phyloP scores from a whole-genome alignment of 2,329 filamentous ascomycete species.

The Fusarium marasasianum region DNA sequence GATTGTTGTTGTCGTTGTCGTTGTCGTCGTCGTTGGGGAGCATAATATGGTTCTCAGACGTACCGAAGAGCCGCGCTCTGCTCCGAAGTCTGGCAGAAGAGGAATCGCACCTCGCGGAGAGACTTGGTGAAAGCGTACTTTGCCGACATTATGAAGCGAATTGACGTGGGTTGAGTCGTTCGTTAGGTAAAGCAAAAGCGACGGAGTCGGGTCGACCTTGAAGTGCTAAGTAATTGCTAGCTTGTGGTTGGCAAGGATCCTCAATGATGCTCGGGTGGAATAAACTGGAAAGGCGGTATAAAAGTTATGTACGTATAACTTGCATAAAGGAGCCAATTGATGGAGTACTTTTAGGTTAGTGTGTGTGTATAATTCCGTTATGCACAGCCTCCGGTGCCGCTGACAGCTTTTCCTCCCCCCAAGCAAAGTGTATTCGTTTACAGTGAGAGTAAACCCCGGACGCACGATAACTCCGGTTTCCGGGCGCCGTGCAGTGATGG shows the following conservation, averaged over 20 bases:
- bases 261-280: conserved; percentile 35
- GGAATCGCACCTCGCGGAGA: conserved; percentile 95
- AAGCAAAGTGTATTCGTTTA: background rate
- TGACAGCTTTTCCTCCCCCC: conserved; percentile 1
- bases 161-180: conserved; percentile 3
- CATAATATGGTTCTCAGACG: conserved; percentile 42
- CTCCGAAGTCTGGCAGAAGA: conserved; percentile 95
- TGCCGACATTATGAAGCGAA: conserved; percentile 73
- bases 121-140: conserved; percentile 92
- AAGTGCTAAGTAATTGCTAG: conserved; percentile 42
- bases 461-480: conserved; percentile 36
- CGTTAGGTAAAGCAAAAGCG: background rate
- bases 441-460: conserved; percentile 4
- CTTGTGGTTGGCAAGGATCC: conserved; percentile 44
- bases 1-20: conserved; percentile 8
- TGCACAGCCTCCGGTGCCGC: conserved; percentile 34
- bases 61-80: conserved; percentile 90
- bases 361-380: conserved; percentile 1
- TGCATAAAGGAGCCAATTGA: conserved; percentile 19
- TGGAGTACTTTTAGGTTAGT: background rate
- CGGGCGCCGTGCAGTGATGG: conserved; percentile 4
- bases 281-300: conserved; percentile 26
- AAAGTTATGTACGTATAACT: background rate
- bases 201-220: conserved; percentile 16
- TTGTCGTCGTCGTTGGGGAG: background rate